phyloP scores from a whole-genome alignment of 345 rosid species.

The Melaleuca alternifolia region DNA sequence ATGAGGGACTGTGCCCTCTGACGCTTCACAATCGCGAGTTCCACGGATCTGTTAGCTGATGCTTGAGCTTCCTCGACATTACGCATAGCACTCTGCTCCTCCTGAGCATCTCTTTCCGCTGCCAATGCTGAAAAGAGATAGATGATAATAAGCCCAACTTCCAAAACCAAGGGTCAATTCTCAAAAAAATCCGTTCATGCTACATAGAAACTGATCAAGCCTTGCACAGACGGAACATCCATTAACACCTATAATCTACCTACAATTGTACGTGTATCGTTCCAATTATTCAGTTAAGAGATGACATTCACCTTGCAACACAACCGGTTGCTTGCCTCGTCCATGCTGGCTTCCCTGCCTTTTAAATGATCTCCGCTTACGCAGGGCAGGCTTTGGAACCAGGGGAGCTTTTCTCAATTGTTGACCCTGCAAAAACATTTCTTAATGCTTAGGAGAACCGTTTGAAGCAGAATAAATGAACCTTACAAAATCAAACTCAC shows the following conservation, averaged over 20 bases:
- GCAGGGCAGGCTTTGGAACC: conserved; percentile 47
- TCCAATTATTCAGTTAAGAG: not conserved
- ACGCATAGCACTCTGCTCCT: conserved; percentile 27
- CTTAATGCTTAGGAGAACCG: not conserved
- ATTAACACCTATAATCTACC: not conserved
- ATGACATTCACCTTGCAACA: conserved; percentile 37
- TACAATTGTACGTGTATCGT: not conserved
- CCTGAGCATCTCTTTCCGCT: conserved; percentile 35
- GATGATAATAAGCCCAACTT: not conserved
- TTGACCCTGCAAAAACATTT: conserved; percentile 31
- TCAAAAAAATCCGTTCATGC: not conserved
- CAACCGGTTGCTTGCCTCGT: conserved; percentile 52
- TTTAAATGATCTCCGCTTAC: conserved; percentile 73
- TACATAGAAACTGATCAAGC: not conserved
- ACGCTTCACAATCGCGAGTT: conserved; percentile 48
- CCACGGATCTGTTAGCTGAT: conserved; percentile 23
- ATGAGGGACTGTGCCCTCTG: conserved; percentile 57
- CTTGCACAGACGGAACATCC: not conserved
- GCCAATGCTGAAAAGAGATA: conserved; percentile 18
- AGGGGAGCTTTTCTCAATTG: conserved; percentile 51
- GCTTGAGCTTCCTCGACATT: conserved; percentile 45
- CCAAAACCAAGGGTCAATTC: not conserved
- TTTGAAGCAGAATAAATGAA: not conserved
- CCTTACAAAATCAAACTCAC: not conserved
- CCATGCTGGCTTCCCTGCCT: conserved; percentile 60